These are phyloP conservation scores for Mycena sanguinolenta DNA, from an alignment of 768 basidiomycete species.

Conservation along the genomic window DNA sequence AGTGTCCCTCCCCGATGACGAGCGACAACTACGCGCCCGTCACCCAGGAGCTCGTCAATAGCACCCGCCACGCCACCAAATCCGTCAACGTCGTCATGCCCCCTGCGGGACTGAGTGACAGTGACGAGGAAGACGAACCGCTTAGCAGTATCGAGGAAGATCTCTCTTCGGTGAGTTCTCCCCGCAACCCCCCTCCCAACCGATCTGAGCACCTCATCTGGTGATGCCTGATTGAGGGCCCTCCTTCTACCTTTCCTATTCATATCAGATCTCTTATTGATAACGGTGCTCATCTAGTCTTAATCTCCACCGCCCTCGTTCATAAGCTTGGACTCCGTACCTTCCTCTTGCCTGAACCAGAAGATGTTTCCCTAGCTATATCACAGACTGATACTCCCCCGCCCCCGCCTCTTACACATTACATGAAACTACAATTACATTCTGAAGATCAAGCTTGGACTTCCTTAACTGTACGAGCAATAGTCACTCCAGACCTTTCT, in stretches of 20 bases:
- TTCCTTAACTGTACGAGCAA: not conserved
- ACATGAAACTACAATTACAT: not conserved
- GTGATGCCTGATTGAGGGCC: constrained; percentile 15
- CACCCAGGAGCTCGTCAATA: not conserved
- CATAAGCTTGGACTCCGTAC: not conserved
- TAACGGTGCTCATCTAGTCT: constrained; percentile 8
- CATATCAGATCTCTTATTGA: constrained; percentile 15
- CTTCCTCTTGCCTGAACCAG: not conserved
- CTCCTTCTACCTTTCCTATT: not conserved
- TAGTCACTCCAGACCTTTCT: not conserved
- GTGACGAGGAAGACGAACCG: not conserved
- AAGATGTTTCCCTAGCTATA: not conserved
- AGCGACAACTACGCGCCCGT: not conserved
- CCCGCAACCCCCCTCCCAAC: too few relatives aligned
- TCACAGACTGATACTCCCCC: not conserved
- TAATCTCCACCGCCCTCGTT: not conserved
- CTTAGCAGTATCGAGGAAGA: too few relatives aligned
- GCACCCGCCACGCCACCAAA: not conserved
- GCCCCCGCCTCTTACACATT: not conserved
- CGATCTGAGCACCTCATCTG: constrained; percentile 15
- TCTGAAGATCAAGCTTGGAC: not conserved
- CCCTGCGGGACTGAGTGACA: not conserved
- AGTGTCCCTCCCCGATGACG: not conserved
- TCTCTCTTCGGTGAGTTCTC: too few relatives aligned
- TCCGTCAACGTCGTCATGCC: not conserved